Evolutionary conservation across 805 yeast species (phyloP), one percentile per base, ranked within the genome.

Genomic region (Lachancea cidri): DNA sequence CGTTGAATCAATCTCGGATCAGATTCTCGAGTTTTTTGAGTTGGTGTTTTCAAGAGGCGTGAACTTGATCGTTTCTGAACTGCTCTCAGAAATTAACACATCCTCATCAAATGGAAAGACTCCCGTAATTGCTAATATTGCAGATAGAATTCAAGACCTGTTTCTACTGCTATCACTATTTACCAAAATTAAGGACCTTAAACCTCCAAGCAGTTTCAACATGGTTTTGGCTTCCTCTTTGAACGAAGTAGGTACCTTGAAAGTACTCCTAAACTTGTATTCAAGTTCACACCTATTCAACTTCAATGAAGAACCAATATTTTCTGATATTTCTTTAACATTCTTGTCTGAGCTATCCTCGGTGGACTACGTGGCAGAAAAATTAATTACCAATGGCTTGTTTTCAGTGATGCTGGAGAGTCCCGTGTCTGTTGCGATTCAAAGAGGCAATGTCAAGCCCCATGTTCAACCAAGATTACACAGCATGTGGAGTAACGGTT

Each of bases 401-500:
- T 75, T 84, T 41, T 68, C 79, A 3, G 79, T 79, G 3, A 64
- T 89, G 31, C 72, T 80, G 3, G 95, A 87, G 52, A 81, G 93
- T 41, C 81, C 88, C 4, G 70, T 86, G 1, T 82, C 95, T 0
- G 62, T 70, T 18, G 70, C 71, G 2, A 76, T 89, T 31, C 86
- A 82, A 55, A 67, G 71, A 4, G 95, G 95, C 0, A 73, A 73
- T 5, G 62, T 86, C 2, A 66, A 70, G 11, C 73, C 84, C 2
- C 70, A 69, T 29, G 54, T 63, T 1, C 60, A 76, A 3, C 73
- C 85, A 0, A 73, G 75, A 36, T 62, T 84, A 44, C 91, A 88
- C 58, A 72, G 75, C 39, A 67, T 85, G n/a, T 89, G 97, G 97
- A 74, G 79, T n/a, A 79, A 81, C 53, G 95, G 96, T 1, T 63